Evolutionary conservation across 2,329 filamentous ascomycete genomes (phyloP).

Genomic region (Aspergillus pseudoterreus): DNA sequence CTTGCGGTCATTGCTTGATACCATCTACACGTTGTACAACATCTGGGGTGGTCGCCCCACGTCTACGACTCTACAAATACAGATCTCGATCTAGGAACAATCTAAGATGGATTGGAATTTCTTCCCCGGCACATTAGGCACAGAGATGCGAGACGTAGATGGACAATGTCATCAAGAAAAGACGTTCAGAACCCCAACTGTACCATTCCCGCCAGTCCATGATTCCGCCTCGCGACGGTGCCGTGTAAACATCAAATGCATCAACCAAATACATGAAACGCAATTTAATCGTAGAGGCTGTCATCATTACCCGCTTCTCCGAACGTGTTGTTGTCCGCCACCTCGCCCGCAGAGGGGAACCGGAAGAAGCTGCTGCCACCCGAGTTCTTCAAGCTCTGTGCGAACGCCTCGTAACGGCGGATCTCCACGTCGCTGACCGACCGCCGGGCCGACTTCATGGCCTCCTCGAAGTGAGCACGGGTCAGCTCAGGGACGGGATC

Average conservation of each 20-base stretch:
- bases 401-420: conserved; percentile 95
- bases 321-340: conserved; percentile 57
- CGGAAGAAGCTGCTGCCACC: conserved; percentile 97
- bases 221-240: conserved; percentile 18
- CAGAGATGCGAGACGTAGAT: conserved; percentile 13
- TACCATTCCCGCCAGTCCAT: conserved; percentile 15
- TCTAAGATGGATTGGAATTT: background rate
- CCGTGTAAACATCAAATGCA: conserved; percentile 36
- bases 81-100: background rate
- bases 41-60: background rate
- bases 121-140: conserved; percentile 24
- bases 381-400: conserved; percentile 98
- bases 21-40: conserved; percentile 11
- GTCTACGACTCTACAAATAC: background rate
- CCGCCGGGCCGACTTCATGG: conserved; percentile 89
- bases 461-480: conserved; percentile 96
- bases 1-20: conserved; percentile 6
- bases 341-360: conserved; percentile 68
- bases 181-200: conserved; percentile 16
- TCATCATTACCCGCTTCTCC: conserved; percentile 91
- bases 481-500: conserved; percentile 96
- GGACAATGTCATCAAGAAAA: conserved; percentile 15
- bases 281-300: conserved; percentile 85
- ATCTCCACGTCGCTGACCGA: conserved; percentile 98
- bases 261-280: conserved; percentile 22